Conservation (phyloP, 148 eudicot genomes). For the Arctostaphylos glauca region DNA sequence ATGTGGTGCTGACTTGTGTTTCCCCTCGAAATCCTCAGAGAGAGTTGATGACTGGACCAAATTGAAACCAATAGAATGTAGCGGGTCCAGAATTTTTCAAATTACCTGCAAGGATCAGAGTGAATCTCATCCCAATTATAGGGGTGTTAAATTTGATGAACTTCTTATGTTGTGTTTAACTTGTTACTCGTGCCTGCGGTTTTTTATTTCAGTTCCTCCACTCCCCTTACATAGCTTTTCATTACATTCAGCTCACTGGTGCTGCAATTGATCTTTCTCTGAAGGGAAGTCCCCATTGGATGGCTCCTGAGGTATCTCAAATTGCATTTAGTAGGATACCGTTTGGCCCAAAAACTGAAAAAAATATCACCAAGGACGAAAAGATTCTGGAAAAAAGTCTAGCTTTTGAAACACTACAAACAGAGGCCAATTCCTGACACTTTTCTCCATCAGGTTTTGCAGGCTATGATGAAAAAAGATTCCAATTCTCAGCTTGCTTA, state of each 20-base stretch:
- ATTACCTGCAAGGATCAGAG: not conserved
- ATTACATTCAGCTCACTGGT: conserved; percentile 56
- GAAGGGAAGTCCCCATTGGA: conserved; percentile 95
- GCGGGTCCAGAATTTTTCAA: not conserved
- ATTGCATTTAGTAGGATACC: not conserved
- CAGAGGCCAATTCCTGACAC: conserved; percentile 8
- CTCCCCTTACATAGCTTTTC: conserved; percentile 13
- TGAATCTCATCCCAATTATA: not conserved
- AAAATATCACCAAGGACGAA: not conserved
- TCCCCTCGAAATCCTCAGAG: not conserved
- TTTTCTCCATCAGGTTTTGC: conserved; percentile 58
- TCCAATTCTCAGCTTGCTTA: conserved; percentile 58
- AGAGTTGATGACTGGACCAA: not conserved
- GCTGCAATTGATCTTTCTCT: conserved; percentile 63
- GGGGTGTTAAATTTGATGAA: not conserved
- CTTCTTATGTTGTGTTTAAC: not conserved
- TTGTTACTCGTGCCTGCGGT: not conserved
- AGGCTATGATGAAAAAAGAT: conserved; percentile 72
- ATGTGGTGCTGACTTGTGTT: not conserved
- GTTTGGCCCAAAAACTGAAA: not conserved
- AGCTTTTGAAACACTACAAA: not conserved
- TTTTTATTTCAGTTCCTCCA: not conserved
- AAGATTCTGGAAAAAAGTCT: not conserved
- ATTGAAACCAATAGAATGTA: not conserved
- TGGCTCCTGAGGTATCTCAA: conserved; percentile 89